Percentiles rank a stretch among this genome's conserved stretches.
phyloP scores from a whole-genome alignment of 192 early-diverging fungal species.

The Neocallimastix lanati region DNA sequence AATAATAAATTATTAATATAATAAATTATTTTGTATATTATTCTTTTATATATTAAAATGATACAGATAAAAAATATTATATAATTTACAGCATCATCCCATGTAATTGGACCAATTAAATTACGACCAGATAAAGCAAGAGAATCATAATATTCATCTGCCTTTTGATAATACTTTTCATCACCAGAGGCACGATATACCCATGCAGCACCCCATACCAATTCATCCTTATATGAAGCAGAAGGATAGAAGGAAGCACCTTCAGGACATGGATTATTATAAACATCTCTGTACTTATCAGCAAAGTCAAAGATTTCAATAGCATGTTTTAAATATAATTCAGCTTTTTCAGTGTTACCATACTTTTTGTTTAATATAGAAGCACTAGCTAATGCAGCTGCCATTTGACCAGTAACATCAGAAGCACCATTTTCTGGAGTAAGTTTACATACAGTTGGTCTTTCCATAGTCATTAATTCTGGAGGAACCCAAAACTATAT shows the following conservation, averaged over 20 bases:
- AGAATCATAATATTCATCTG: constrained; percentile 9
- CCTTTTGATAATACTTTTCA: constrained; percentile 18
- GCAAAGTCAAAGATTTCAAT: constrained; percentile 22
- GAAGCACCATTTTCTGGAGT: constrained; percentile 1
- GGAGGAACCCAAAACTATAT: neutral
- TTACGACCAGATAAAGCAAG: constrained; percentile 10
- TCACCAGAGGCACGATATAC: constrained; percentile 26
- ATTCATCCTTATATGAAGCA: constrained; percentile 16
- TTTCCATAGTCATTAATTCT: neutral
- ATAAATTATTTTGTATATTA: no score
- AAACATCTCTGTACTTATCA: constrained; percentile 18
- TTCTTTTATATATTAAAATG: no score
- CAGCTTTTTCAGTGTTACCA: neutral
- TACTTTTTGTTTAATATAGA: constrained; percentile 12
- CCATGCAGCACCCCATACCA: constrained; percentile 35
- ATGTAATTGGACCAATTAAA: constrained; percentile 31
- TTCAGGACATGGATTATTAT: constrained; percentile 16
- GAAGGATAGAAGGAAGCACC: constrained; percentile 17
- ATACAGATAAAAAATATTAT: no score
- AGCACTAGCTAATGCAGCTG: constrained; percentile 32
- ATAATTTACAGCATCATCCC: constrained; percentile 19
- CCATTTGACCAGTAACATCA: constrained; percentile 27
- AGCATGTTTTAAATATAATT: constrained; percentile 18
- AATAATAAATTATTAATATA: no score
- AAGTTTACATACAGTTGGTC: neutral